Percentiles rank a stretch among this genome's conserved stretches.
Evolutionary conservation across 2,329 filamentous ascomycete species (phyloP).

Genomic region (Lasiodiplodia theobromae): DNA sequence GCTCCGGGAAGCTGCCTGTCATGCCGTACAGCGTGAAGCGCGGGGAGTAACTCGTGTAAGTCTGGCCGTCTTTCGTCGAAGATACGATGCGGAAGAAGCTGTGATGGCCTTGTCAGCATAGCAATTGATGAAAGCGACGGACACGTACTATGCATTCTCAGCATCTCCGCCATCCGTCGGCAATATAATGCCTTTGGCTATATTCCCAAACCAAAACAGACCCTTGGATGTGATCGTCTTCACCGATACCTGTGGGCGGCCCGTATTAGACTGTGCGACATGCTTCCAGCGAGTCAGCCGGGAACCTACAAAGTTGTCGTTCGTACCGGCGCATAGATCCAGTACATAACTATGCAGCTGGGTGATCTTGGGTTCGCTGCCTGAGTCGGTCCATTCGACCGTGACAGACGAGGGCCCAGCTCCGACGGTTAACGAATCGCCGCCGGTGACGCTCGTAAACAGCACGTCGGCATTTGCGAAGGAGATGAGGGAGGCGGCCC

Average conservation of each 20-base stretch:
- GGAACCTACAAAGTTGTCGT: slow-evolving; percentile 55
- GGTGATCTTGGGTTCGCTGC: slow-evolving; percentile 56
- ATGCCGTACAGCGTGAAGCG: slow-evolving; percentile 71
- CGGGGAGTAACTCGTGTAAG: slow-evolving; percentile 65
- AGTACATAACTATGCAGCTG: slow-evolving; percentile 64
- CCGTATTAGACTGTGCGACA: slow-evolving; percentile 3
- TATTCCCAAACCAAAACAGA: slow-evolving; percentile 49
- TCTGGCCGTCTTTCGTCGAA: slow-evolving; percentile 60
- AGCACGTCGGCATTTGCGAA: slow-evolving; percentile 59
- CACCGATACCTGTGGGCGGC: slow-evolving; percentile 27
- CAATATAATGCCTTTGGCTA: slow-evolving; percentile 54
- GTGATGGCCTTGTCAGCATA: slow-evolving; percentile 25
- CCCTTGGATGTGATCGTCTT: slow-evolving; percentile 38
- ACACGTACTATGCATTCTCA: slow-evolving; percentile 36
- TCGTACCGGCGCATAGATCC: slow-evolving; percentile 67
- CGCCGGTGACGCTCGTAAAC: slow-evolving; percentile 62
- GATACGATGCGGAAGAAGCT: slow-evolving; percentile 59
- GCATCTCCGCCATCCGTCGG: slow-evolving; percentile 49
- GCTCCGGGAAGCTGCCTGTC: slow-evolving; percentile 64
- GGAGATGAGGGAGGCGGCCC: slow-evolving; percentile 41
- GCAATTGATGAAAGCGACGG: not conserved
- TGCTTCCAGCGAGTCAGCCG: slow-evolving; percentile 11
- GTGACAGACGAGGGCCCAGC: slow-evolving; percentile 51
- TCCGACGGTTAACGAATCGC: slow-evolving; percentile 58
- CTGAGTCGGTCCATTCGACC: slow-evolving; percentile 65